Conservation (phyloP, 176 grass and related monocot genomes). For the Elaeis guineensis region DNA sequence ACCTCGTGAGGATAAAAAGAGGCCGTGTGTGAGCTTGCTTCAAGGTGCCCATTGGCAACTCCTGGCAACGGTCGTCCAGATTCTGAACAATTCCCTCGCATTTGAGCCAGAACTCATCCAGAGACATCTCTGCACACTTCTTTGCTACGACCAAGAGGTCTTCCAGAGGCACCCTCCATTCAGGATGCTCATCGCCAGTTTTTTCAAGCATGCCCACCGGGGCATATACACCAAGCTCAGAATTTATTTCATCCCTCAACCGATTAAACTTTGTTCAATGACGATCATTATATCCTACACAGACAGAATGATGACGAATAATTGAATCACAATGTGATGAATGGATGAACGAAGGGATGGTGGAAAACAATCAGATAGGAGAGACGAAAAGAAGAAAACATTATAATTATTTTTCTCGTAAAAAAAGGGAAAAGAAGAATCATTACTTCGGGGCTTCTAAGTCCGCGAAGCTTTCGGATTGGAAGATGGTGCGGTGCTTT, state of each 20-base stretch:
- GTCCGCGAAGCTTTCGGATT: constrained; percentile 40
- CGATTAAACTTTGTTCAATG: constrained; percentile 54
- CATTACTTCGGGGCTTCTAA: constrained; percentile 25
- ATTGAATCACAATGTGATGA: no score
- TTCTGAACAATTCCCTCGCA: constrained; percentile 78
- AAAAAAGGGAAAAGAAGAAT: constrained; percentile 2
- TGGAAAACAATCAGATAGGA: no score
- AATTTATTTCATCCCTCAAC: constrained; percentile 67
- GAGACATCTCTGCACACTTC: constrained; percentile 68
- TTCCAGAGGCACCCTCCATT: constrained; percentile 44
- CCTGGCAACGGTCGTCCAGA: constrained; percentile 74
- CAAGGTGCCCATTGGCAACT: constrained; percentile 39
- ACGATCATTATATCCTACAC: constrained; percentile 64
- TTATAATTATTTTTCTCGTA: no score
- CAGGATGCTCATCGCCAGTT: constrained; percentile 5
- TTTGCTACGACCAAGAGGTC: constrained; percentile 74
- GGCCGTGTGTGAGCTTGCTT: constrained; percentile 73
- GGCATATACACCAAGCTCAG: constrained; percentile 64
- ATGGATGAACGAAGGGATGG: no score
- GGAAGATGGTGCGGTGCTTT: constrained; percentile 29
- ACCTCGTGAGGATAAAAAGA: constrained; percentile 88
- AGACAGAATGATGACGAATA: neutral
- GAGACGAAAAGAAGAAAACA: neutral
- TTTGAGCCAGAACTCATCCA: constrained; percentile 60
- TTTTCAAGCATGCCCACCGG: constrained; percentile 45